Evolutionary conservation across 257 asterid species (phyloP).

Genomic region (Solanum stenotomum): DNA sequence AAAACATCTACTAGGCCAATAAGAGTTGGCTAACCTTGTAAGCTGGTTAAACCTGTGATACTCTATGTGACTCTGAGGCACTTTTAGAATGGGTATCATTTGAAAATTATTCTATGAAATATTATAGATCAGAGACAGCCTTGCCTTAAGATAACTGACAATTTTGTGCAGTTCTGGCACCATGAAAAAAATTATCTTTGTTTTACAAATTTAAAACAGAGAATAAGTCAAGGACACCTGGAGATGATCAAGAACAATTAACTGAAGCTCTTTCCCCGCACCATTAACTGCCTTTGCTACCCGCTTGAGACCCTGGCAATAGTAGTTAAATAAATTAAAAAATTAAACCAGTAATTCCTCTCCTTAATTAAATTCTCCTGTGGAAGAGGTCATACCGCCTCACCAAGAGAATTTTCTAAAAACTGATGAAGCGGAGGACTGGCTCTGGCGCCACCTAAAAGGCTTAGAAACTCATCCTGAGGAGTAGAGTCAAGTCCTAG

Average conservation of each 20-base stretch:
- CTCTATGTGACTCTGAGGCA: not conserved
- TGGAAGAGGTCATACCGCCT: conserved; percentile 47
- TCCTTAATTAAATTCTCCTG: not conserved
- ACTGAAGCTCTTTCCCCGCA: conserved; percentile 92
- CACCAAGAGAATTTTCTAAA: conserved; percentile 91
- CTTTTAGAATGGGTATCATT: not conserved
- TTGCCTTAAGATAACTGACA: not conserved
- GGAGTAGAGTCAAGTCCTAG: conserved; percentile 85
- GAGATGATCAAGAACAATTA: conserved; percentile 68
- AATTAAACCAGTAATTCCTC: not conserved
- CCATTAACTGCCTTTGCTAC: conserved; percentile 68
- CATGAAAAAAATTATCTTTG: not conserved
- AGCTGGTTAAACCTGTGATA: not conserved
- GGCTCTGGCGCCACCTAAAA: conserved; percentile 93
- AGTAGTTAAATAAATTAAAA: conserved; percentile 10
- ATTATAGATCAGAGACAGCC: not conserved
- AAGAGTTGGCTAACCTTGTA: not conserved
- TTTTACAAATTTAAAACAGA: not conserved
- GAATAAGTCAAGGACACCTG: conserved; percentile 40
- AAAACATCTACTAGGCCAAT: not conserved
- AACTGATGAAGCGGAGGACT: conserved; percentile 96
- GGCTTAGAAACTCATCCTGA: conserved; percentile 83
- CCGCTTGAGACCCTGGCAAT: conserved; percentile 73
- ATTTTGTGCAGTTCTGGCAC: not conserved
- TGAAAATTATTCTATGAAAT: not conserved